phyloP scores from a whole-genome alignment of 805 yeast genomes.

The Saccharomyces paradoxus region DNA sequence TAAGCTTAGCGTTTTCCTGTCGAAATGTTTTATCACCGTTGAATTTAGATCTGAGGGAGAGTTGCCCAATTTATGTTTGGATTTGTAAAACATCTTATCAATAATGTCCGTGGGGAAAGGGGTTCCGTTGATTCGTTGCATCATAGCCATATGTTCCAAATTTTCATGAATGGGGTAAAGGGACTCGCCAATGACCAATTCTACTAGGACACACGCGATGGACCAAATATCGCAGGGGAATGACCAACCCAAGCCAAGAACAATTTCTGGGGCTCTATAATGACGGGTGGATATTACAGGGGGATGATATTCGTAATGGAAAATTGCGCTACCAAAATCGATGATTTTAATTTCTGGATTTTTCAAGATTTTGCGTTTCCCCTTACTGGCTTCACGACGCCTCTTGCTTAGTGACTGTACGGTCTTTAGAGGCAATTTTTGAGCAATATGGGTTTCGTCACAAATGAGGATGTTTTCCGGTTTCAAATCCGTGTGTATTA shows the following conservation, averaged over 20 bases:
- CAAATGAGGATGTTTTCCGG: slow-evolving; percentile 82
- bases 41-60: slow-evolving; percentile 26
- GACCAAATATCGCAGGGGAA: slow-evolving; percentile 97
- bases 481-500: slow-evolving; percentile 92
- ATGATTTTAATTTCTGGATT: slow-evolving; percentile 82
- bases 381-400: slow-evolving; percentile 25
- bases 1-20: slow-evolving; percentile 14
- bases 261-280: slow-evolving; percentile 94
- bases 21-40: slow-evolving; percentile 28
- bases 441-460: slow-evolving; percentile 21
- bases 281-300: slow-evolving; percentile 90
- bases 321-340: slow-evolving; percentile 96
- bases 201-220: slow-evolving; percentile 86
- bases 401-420: slow-evolving; percentile 21
- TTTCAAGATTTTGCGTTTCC: slow-evolving; percentile 36
- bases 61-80: slow-evolving; percentile 26
- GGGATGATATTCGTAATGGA: slow-evolving; percentile 88
- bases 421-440: slow-evolving; percentile 16
- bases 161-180: slow-evolving; percentile 92
- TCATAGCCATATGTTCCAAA: slow-evolving; percentile 88
- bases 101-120: slow-evolving; percentile 36
- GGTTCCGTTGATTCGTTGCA: slow-evolving; percentile 67
- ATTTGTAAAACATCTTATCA: slow-evolving; percentile 29
- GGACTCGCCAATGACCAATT: slow-evolving; percentile 88
- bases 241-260: slow-evolving; percentile 93